Evolutionary conservation across 2,329 filamentous ascomycete species (phyloP), one percentile per base, ranked within the genome.

Genomic region (Ustilaginoidea virens): DNA sequence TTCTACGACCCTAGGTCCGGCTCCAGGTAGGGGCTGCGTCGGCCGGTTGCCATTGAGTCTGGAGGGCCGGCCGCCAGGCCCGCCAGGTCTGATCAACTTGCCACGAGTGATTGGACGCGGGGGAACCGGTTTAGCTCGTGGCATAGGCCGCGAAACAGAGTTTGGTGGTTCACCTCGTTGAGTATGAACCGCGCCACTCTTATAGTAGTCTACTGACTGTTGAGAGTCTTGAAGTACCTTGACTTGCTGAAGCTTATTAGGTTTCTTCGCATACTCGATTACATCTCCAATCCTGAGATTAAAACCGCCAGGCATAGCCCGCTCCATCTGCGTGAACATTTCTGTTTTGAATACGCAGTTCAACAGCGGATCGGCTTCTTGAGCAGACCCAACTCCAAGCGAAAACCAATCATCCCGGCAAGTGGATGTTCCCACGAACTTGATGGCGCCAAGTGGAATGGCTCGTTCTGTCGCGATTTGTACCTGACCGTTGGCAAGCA

Each of bases 241-340:
- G 47, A 98, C 80, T 5, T 74, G 57, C 30, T 87, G 80, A 51
- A 82, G 69, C 60, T 98, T 98, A 31, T 82, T 82, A 1, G 90
- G 90, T 56, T 98, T 98, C 67, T 96, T 98, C 48, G 87, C 86
- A 54, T 93, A 98, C 49, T 93, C 82, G 41, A 98, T 86, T 34
- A 66, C 67, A 17, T 90, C 77, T n/a, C 62, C 72, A 36, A 96
- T 78, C 54, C 80, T 83, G 27, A 98, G 57, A 47, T 75, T 83
- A 47, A 92, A 69, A 7, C 80, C 75, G 7, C 80, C 82, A 3
- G 80, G 75, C 54, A 92, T 80, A 29, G 74, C 73, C 28, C 72
- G 74, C 47, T 77, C 74, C 58, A 98, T 74, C 38, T 94, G 86
- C 1, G 87, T 92, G 48, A 96, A 92, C 54, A 98, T 76, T 47